Evolutionary conservation across 148 eudicot species (phyloP).

Genomic region (Rhododendron williamsianum): DNA sequence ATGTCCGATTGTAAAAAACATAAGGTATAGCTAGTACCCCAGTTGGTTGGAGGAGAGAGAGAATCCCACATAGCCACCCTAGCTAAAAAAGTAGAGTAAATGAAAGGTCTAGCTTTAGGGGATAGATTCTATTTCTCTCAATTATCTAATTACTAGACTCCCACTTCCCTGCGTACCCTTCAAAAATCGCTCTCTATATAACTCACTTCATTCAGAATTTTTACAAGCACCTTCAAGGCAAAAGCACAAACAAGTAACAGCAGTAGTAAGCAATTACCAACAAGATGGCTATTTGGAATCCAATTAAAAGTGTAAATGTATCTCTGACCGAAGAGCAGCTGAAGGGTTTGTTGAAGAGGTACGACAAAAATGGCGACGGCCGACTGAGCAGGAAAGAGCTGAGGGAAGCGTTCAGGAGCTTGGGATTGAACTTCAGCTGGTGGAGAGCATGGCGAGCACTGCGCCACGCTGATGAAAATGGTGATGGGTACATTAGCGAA

Average conservation of each 20-base stretch:
- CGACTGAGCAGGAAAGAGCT: neutral
- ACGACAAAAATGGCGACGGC: neutral
- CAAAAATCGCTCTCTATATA: neutral
- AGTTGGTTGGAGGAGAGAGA: neutral
- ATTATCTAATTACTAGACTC: neutral
- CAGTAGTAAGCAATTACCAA: neutral
- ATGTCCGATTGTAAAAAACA: neutral
- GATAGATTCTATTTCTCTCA: neutral
- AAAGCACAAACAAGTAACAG: neutral
- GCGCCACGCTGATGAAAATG: neutral
- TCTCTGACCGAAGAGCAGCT: neutral
- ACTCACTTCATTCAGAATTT: neutral
- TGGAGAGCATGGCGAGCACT: neutral
- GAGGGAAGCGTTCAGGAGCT: neutral
- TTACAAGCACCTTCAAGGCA: neutral
- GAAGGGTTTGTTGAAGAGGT: neutral
- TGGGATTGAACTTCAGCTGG: neutral
- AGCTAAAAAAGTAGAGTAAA: too few species aligned
- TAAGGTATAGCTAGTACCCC: too few species aligned
- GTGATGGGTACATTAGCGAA: constrained; percentile 5
- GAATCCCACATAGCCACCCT: neutral
- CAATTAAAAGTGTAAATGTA: neutral
- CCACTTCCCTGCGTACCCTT: neutral
- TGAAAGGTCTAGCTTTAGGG: neutral
- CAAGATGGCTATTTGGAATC: neutral